Conservation (phyloP, 2,329 filamentous ascomycete genomes). For the Ceratocystis alfenasii region DNA sequence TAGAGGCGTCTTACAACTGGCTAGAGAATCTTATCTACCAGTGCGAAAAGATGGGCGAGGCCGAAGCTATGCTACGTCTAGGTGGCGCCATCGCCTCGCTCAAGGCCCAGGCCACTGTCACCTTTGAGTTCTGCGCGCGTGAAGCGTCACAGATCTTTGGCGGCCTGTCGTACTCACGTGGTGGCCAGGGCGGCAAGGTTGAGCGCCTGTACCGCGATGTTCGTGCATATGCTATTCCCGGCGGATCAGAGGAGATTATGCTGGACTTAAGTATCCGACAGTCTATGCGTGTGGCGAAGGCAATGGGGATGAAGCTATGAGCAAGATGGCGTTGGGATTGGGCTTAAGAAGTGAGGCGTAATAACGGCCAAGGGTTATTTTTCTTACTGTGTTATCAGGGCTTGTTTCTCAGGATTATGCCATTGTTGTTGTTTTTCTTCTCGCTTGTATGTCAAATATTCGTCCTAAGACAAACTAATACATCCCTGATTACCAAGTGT, state of each 20-base stretch:
- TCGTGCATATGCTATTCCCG: constrained; percentile 88
- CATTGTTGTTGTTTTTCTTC: too few relatives aligned
- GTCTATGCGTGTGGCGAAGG: constrained; percentile 76
- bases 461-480: too few relatives aligned
- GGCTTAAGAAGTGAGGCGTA: background rate
- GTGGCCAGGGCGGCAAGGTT: constrained; percentile 89
- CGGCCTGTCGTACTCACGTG: constrained; percentile 79
- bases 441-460: too few relatives aligned
- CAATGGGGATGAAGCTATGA: constrained; percentile 90
- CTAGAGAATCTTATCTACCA: constrained; percentile 92
- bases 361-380: background rate
- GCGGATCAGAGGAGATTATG: constrained; percentile 98
- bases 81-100: constrained; percentile 86
- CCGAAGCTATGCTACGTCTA: constrained; percentile 88
- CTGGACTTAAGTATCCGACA: constrained; percentile 89
- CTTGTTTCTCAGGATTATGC: too few relatives aligned
- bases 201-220: constrained; percentile 93
- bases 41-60: constrained; percentile 83
- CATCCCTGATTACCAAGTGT: background rate
- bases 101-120: constrained; percentile 87
- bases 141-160: constrained; percentile 98
- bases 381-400: too few relatives aligned
- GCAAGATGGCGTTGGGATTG: constrained; percentile 25
- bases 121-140: constrained; percentile 94
- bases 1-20: constrained; percentile 95